Evolutionary conservation across 495 filamentous ascomycete species (phyloP), one percentile per base, ranked within the genome.

Genomic region (Cenococcum geophilum): DNA sequence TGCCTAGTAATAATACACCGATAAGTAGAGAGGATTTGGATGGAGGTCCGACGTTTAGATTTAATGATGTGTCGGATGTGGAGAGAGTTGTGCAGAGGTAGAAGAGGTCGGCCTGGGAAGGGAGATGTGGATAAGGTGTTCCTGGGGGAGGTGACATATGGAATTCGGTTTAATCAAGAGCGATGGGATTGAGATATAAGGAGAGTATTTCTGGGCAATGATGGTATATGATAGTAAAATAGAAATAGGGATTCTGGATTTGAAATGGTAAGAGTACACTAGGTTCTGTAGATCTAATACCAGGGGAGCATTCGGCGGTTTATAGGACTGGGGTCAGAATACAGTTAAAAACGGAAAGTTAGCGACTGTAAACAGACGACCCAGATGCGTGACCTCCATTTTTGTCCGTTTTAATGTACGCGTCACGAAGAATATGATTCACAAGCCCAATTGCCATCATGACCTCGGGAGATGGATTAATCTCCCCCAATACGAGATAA

Each of bases 51-150:
- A 60, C 56, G 21, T 54, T 51, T 8, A 68, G 23, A n/a, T 61
- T 52, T 35, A 68, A 21, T n/a, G 63, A 60, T 21, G 63, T 57
- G 36, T 63, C 61, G 16, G 61, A 64, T 22, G 61, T 54, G 20
- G 55, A 59, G 9, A 45, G 42, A n/a, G 65, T 64, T 20, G 65
- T 68, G 52, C 65, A 68, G 32, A 68, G 62, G 45, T 68, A 64
- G 54, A 68, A 68, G 8, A 68, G 57, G 25, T 68, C 65, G 37
- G 61, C 65, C 23, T 60, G 58, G 1, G 65, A 68, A 21, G 65
- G 65, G 25, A 68, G 52, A 22, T 57, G 47, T 16, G 65, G 56
- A 47, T 67, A 67, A 57, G 45, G 49, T 6, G 49, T 55, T 25
- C 51, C 53, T 40, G 65, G 58, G 48, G 65, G 14, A 47, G 57